These are phyloP conservation scores for Diversispora epigaea DNA, from an alignment of 192 early-diverging fungal species.

Conservation along the genomic window DNA sequence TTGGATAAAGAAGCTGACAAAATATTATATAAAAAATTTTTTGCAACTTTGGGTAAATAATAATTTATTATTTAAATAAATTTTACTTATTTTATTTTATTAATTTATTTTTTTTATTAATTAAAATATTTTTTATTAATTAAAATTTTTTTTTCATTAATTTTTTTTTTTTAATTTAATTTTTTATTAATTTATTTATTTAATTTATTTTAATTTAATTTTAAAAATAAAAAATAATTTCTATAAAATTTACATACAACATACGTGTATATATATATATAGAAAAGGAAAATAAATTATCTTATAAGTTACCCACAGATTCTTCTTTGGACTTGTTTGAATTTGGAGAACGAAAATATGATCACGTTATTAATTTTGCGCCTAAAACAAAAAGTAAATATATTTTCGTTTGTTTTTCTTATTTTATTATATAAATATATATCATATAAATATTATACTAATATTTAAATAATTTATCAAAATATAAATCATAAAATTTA, in stretches of 20 bases:
- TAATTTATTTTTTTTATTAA: neutral
- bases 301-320: conserved; percentile 55
- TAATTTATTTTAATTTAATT: conserved; percentile 12
- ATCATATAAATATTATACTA: neutral
- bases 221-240: neutral
- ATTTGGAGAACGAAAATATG: conserved; percentile 65
- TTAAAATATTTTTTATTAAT: neutral
- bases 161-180: conserved; percentile 19
- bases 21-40: conserved; percentile 55
- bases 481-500: no score
- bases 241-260: no score
- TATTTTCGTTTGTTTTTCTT: neutral
- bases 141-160: conserved; percentile 3
- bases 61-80: conserved; percentile 42
- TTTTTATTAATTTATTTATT: conserved; percentile 35
- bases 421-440: neutral
- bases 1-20: conserved; percentile 55
- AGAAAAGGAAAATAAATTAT: conserved; percentile 66
- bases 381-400: conserved; percentile 65
- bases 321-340: conserved; percentile 53
- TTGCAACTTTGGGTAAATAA: conserved; percentile 49
- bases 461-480: neutral
- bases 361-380: conserved; percentile 82
- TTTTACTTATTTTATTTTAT: neutral
- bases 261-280: no score